A percentile compares a stretch with the other conserved stretches of the same genome.
These are phyloP conservation scores for Solanum pinnatisectum DNA, from an alignment of 257 asterid species.

Conservation along the genomic window DNA sequence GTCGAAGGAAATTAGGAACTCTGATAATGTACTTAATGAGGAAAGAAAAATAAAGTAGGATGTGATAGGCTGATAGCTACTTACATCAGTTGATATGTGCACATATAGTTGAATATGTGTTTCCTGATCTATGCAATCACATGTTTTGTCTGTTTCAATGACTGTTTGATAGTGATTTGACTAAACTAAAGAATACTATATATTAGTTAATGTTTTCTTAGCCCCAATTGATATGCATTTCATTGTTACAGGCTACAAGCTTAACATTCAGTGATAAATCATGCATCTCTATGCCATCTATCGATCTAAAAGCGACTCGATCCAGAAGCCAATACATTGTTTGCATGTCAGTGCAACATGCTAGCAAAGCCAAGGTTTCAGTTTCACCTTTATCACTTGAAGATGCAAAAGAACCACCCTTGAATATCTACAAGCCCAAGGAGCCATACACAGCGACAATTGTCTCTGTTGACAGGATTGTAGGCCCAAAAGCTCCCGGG, in stretches of 20 bases:
- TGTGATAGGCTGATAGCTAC: neutral
- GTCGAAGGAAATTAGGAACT: neutral
- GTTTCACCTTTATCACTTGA: slow-evolving; percentile 69
- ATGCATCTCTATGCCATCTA: slow-evolving; percentile 20
- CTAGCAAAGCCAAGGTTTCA: slow-evolving; percentile 51
- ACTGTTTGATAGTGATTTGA: neutral
- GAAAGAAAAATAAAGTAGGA: neutral
- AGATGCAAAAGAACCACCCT: slow-evolving; percentile 88
- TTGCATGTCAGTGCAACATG: slow-evolving; percentile 93
- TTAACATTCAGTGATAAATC: slow-evolving; percentile 36
- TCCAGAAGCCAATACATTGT: slow-evolving; percentile 27
- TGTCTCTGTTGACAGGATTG: slow-evolving; percentile 77
- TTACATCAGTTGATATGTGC: neutral
- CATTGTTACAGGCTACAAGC: slow-evolving; percentile 37
- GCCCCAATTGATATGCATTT: neutral
- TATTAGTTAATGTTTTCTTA: neutral
- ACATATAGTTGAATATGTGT: neutral
- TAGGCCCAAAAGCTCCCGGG: slow-evolving; percentile 97
- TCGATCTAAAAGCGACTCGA: slow-evolving; percentile 22
- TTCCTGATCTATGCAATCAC: neutral
- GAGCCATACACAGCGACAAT: slow-evolving; percentile 71
- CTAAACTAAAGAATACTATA: neutral
- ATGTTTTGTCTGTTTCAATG: neutral
- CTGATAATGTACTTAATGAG: neutral
- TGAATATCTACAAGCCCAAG: slow-evolving; percentile 74